Conservation (phyloP, 352 stramenopile genomes). For the Aphanomyces invadans region DNA sequence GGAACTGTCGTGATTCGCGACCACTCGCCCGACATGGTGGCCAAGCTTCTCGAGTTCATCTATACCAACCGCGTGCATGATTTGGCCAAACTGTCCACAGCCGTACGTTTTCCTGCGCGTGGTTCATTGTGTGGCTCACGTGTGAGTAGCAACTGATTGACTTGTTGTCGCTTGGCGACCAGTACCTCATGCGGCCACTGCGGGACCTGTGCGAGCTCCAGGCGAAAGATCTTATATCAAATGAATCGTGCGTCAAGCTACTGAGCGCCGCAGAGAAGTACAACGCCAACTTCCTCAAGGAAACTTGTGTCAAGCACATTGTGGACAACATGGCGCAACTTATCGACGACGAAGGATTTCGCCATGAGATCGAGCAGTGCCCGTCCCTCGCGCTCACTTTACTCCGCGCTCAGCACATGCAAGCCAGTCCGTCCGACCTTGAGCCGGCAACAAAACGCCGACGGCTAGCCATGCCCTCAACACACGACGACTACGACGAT, state of each 20-base stretch:
- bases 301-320: conserved; percentile 74
- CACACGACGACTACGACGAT: conserved; percentile 56
- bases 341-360: conserved; percentile 75
- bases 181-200: conserved; percentile 67
- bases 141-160: conserved; percentile 73
- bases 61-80: conserved; percentile 86
- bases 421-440: conserved; percentile 27
- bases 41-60: conserved; percentile 90
- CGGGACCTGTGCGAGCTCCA: conserved; percentile 74
- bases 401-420: conserved; percentile 45
- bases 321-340: conserved; percentile 67
- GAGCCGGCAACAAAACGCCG: conserved; percentile 57
- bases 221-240: conserved; percentile 55
- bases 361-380: conserved; percentile 69
- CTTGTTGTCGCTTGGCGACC: conserved; percentile 66
- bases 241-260: conserved; percentile 70
- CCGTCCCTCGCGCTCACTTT: conserved; percentile 71
- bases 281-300: conserved; percentile 75
- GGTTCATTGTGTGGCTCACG: not conserved
- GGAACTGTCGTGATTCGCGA: conserved; percentile 78
- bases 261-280: conserved; percentile 75
- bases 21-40: conserved; percentile 72
- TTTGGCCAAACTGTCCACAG: conserved; percentile 60
- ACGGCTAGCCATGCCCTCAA: conserved; percentile 62
- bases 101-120: conserved; percentile 33